These are phyloP conservation scores for Thermoascus crustaceus DNA, from an alignment of 2,329 filamentous ascomycete species.

Conservation along the genomic window DNA sequence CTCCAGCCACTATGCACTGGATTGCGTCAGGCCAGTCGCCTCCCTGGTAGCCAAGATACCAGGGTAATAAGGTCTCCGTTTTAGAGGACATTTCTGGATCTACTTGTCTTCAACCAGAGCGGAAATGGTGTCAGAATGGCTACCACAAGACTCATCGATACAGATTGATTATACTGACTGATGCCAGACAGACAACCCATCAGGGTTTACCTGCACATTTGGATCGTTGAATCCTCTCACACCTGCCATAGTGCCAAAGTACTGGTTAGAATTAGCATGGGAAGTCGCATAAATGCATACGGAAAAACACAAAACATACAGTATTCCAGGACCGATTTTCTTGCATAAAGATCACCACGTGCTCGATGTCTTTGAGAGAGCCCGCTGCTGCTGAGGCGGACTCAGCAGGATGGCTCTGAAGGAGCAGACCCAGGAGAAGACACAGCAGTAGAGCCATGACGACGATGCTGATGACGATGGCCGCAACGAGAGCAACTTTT, in stretches of 20 bases:
- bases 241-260: conserved; percentile 50
- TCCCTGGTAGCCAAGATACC: conserved; percentile 49
- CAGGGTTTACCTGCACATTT: conserved; percentile 44
- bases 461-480: conserved; percentile 3
- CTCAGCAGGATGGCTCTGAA: conserved; percentile 10
- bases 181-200: conserved; percentile 40
- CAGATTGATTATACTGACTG: conserved; percentile 30
- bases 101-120: conserved; percentile 25
- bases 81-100: conserved; percentile 31
- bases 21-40: conserved; percentile 44
- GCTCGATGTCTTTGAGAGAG: conserved; percentile 45
- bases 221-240: conserved; percentile 50
- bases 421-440: conserved; percentile 10
- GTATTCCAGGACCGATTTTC: conserved; percentile 38
- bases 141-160: not conserved
- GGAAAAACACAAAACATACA: conserved; percentile 13
- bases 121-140: not conserved
- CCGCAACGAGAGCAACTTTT: not conserved
- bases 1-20: conserved; percentile 47
- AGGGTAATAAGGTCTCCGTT: conserved; percentile 42
- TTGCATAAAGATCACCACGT: conserved; percentile 53
- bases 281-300: not conserved
- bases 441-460: conserved; percentile 10
- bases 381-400: conserved; percentile 20
- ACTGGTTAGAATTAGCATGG: conserved; percentile 31